phyloP scores from a whole-genome alignment of 768 basidiomycete species.

The Baorangia bicolor region DNA sequence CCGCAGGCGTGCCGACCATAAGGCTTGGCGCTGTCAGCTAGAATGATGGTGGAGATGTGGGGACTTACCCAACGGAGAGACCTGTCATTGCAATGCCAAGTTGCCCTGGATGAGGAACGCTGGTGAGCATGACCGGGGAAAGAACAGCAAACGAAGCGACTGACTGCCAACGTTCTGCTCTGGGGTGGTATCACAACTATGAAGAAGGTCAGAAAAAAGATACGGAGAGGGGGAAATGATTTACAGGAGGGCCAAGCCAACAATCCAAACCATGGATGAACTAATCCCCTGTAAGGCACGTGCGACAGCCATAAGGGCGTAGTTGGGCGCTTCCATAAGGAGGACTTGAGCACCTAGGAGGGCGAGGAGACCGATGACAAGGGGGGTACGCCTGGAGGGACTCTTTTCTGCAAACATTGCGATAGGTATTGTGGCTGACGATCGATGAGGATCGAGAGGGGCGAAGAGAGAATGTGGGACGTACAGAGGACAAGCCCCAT shows the following conservation, averaged over 20 bases:
- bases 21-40: no score
- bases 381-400: constrained; percentile 44
- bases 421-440: constrained; percentile 54
- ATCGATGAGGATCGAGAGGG: neutral
- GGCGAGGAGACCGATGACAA: constrained; percentile 49
- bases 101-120: constrained; percentile 42
- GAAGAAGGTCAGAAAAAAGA: constrained; percentile 11
- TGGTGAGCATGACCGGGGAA: neutral
- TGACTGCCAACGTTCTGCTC: constrained; percentile 48
- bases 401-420: constrained; percentile 55
- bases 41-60: neutral
- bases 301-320: constrained; percentile 55
- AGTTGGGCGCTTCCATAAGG: constrained; percentile 61
- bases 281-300: constrained; percentile 59
- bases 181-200: constrained; percentile 57
- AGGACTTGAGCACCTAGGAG: constrained; percentile 56
- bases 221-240: neutral
- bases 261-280: constrained; percentile 61
- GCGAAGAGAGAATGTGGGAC: constrained; percentile 12
- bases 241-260: constrained; percentile 60
- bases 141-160: constrained; percentile 14
- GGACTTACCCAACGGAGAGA: constrained; percentile 49
- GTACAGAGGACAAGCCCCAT: constrained; percentile 54
- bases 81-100: constrained; percentile 62
- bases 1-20: no score